A percentile compares a stretch with the other conserved stretches of the same genome.
phyloP scores from a whole-genome alignment of 176 grass and related monocot species.

The Avena atlantica region DNA sequence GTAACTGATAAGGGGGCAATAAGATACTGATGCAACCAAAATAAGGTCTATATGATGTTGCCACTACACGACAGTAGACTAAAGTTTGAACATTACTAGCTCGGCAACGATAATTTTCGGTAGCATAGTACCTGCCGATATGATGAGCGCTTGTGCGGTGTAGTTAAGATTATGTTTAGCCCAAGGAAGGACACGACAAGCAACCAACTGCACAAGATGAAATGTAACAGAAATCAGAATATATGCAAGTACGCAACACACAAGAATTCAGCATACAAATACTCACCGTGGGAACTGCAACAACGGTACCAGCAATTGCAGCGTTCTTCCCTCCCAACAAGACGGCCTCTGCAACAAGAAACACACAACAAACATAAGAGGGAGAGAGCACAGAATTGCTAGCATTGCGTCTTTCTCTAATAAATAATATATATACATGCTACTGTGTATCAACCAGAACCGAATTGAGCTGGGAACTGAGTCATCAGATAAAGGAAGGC shows the following conservation, averaged over 20 bases:
- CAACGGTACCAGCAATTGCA: conserved; percentile 53
- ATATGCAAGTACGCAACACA: conserved; percentile 20
- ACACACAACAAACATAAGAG: conserved; percentile 12
- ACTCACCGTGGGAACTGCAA: conserved; percentile 78
- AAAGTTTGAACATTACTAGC: conserved; percentile 1
- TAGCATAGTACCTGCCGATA: conserved; percentile 77
- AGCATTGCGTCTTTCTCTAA: background rate
- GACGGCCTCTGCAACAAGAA: conserved; percentile 68
- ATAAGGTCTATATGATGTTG: background rate
- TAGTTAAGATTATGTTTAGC: conserved; percentile 96
- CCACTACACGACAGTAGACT: background rate
- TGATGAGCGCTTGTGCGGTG: conserved; percentile 94
- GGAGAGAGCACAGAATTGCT: background rate
- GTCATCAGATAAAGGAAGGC: background rate
- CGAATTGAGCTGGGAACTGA: background rate
- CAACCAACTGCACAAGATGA: conserved; percentile 67
- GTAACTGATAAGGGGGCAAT: background rate
- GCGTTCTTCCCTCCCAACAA: conserved; percentile 75
- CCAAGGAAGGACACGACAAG: conserved; percentile 91
- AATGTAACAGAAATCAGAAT: conserved; percentile 35
- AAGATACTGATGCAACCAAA: conserved; percentile 8
- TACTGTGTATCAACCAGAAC: background rate
- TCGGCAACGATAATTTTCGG: background rate
- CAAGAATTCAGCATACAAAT: conserved; percentile 22
- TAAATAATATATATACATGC: background rate